Conservation (phyloP, 176 grass and related monocot genomes). For the Urochloa ruziziensis region DNA sequence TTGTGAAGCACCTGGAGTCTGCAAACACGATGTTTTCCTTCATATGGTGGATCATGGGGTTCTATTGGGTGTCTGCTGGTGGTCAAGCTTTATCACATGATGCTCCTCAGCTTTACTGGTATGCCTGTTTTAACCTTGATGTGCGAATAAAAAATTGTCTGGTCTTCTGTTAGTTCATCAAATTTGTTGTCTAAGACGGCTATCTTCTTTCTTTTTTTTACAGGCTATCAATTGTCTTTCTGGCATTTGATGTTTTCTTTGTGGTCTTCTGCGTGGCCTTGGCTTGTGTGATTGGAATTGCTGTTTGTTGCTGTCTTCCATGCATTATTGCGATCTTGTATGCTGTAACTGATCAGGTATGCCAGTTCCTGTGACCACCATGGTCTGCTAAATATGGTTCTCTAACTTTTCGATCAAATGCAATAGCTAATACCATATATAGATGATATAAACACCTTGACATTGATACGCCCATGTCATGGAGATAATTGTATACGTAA, state of each 20-base stretch:
- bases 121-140: slow-evolving; percentile 21
- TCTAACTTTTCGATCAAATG: neutral
- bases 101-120: slow-evolving; percentile 98
- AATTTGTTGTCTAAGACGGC: slow-evolving; percentile 30
- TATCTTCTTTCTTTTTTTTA: slow-evolving; percentile 28
- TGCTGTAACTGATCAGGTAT: slow-evolving; percentile 96
- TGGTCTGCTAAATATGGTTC: neutral
- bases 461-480: neutral
- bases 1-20: slow-evolving; percentile 88
- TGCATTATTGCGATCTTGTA: slow-evolving; percentile 99
- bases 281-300: slow-evolving; percentile 92
- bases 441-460: neutral
- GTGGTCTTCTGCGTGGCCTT: slow-evolving; percentile 94
- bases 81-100: slow-evolving; percentile 63
- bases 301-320: slow-evolving; percentile 94
- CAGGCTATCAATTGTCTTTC: slow-evolving; percentile 94
- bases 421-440: slow-evolving; percentile 4
- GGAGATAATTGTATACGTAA: neutral
- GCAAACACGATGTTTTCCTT: slow-evolving; percentile 99
- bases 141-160: neutral
- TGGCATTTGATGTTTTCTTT: slow-evolving; percentile 99
- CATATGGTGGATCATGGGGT: slow-evolving; percentile 98
- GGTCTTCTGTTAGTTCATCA: neutral
- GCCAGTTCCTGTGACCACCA: neutral
- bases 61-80: slow-evolving; percentile 95